Evolutionary conservation across 208 protist species (phyloP).

Genomic region (Perkinsela sp.): DNA sequence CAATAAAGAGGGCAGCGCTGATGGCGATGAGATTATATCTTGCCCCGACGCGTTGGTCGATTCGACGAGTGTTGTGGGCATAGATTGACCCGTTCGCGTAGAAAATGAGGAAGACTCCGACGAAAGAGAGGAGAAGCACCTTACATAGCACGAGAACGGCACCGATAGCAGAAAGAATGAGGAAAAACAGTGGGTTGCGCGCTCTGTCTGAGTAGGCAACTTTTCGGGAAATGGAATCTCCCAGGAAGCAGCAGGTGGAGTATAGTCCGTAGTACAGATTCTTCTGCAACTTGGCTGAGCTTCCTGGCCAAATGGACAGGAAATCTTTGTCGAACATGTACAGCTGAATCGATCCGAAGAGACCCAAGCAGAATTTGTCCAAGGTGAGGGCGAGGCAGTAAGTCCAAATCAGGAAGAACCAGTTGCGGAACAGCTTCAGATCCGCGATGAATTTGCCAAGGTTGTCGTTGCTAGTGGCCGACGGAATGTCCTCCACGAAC

Average conservation of each 20-base stretch:
- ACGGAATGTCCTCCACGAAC: constrained; percentile 2
- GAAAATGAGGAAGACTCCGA: constrained; percentile 4
- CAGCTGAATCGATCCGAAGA: constrained; percentile 3
- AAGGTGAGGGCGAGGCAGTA: constrained; percentile 5
- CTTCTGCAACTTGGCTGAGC: neutral
- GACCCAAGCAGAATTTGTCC: constrained; percentile 3
- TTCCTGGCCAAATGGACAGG: constrained; percentile 1
- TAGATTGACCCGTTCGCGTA: constrained; percentile 2
- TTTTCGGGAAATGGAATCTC: constrained; percentile 3
- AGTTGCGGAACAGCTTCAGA: constrained; percentile 1
- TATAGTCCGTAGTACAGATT: constrained; percentile 3
- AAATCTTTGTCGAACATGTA: constrained; percentile 2
- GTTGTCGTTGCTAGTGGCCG: neutral
- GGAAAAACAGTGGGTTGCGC: constrained; percentile 4
- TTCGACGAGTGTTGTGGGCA: constrained; percentile 2
- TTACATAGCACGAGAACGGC: constrained; percentile 1
- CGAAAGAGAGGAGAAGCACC: constrained; percentile 1
- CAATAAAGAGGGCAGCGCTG: constrained; percentile 2
- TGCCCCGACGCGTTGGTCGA: constrained; percentile 1
- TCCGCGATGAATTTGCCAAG: constrained; percentile 2
- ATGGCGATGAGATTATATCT: constrained; percentile 4
- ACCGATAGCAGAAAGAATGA: constrained; percentile 2
- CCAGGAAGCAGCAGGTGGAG: constrained; percentile 4
- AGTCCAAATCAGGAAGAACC: constrained; percentile 3
- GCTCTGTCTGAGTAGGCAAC: constrained; percentile 2